These are phyloP conservation scores for Solioccasus polychromus DNA, from an alignment of 768 basidiomycete species.

Conservation along the genomic window DNA sequence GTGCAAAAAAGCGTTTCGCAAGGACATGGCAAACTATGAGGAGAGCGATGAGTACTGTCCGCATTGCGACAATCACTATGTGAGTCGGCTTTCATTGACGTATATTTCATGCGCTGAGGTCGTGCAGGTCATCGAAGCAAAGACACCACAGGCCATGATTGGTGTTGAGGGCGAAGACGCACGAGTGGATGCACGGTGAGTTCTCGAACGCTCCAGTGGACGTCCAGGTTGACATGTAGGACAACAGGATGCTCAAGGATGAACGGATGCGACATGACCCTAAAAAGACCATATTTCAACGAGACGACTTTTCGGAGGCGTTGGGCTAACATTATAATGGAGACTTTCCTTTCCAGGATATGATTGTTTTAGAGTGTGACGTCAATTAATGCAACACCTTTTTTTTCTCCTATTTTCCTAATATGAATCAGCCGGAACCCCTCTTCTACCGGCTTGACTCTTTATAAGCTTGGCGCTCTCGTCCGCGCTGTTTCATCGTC, in stretches of 20 bases:
- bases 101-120: not conserved
- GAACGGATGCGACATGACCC: slow-evolving; percentile 64
- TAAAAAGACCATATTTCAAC: slow-evolving; percentile 46
- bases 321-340: slow-evolving; percentile 35
- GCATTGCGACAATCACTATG: slow-evolving; percentile 98
- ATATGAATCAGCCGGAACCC: slow-evolving; percentile 14
- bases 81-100: slow-evolving; percentile 39
- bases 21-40: slow-evolving; percentile 89
- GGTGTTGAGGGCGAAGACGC: slow-evolving; percentile 92
- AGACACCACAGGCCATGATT: slow-evolving; percentile 81
- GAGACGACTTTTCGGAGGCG: slow-evolving; percentile 49
- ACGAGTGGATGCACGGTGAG: slow-evolving; percentile 80
- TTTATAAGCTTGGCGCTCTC: slow-evolving; percentile 5
- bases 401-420: slow-evolving; percentile 15
- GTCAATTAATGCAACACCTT: slow-evolving; percentile 14
- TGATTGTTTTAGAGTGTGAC: slow-evolving; percentile 17
- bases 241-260: slow-evolving; percentile 80
- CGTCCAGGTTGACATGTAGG: not conserved
- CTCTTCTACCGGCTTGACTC: not conserved
- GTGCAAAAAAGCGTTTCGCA: slow-evolving; percentile 94
- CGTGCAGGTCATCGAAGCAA: slow-evolving; percentile 86
- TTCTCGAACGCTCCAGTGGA: not conserved
- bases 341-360: slow-evolving; percentile 13
- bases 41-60: slow-evolving; percentile 99
- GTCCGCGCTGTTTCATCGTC: not conserved